Conservation (phyloP, 2,329 filamentous ascomycete genomes). For the Claviceps purpurea region DNA sequence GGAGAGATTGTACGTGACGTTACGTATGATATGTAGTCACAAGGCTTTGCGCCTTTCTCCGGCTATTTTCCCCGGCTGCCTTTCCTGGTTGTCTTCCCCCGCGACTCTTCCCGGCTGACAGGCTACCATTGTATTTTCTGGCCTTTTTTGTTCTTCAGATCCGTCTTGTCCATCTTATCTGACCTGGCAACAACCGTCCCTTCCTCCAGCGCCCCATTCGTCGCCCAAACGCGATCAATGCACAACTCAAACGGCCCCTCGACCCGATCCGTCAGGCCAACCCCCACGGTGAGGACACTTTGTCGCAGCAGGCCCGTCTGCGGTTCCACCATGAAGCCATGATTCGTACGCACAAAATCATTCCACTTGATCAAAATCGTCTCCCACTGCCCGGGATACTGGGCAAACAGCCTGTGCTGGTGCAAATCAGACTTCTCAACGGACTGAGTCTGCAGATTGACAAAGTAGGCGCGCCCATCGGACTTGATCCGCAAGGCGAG, state of each 20-base stretch:
- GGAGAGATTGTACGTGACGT: neutral
- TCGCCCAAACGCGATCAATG: conserved; percentile 82
- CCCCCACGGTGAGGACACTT: conserved; percentile 72
- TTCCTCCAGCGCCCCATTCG: conserved; percentile 39
- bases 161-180: conserved; percentile 15
- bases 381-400: conserved; percentile 78
- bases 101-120: neutral
- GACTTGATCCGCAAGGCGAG: conserved; percentile 81
- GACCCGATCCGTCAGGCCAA: conserved; percentile 79
- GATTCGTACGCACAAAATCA: conserved; percentile 90
- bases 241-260: conserved; percentile 80
- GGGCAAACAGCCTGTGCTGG: conserved; percentile 77
- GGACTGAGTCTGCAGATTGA: conserved; percentile 91
- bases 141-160: conserved; percentile 24
- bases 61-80: no score
- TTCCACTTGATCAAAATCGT: conserved; percentile 83
- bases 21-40: neutral
- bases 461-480: conserved; percentile 81
- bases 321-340: conserved; percentile 83
- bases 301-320: conserved; percentile 81
- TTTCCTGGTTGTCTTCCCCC: no score
- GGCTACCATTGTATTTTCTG: conserved; percentile 24
- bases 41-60: neutral
- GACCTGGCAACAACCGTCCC: conserved; percentile 8
- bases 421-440: conserved; percentile 92